Evolutionary conservation across 2,329 filamentous ascomycete genomes (phyloP).

Genomic region (Aspergillus pseudoterreus): DNA sequence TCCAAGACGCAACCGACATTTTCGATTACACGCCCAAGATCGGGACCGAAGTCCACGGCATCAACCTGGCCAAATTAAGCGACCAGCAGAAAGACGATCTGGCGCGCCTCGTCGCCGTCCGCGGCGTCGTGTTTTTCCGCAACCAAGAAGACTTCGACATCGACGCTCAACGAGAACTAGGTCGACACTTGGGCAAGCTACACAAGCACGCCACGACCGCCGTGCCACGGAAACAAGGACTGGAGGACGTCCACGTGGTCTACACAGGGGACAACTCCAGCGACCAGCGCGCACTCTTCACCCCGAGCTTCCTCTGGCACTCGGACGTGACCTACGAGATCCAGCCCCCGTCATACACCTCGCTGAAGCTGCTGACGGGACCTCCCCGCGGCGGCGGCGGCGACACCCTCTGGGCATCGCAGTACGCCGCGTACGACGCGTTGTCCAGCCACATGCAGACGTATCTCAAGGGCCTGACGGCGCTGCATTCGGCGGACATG

Average conservation of each 20-base stretch:
- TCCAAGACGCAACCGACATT: conserved; percentile 50
- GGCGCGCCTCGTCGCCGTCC: conserved; percentile 50
- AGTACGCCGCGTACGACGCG: conserved; percentile 57
- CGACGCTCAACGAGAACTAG: conserved; percentile 51
- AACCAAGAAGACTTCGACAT: conserved; percentile 53
- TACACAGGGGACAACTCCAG: conserved; percentile 51
- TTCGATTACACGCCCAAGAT: conserved; percentile 57
- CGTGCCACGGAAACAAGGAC: conserved; percentile 45
- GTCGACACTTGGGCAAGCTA: conserved; percentile 50
- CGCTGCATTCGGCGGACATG: conserved; percentile 53
- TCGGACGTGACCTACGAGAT: conserved; percentile 57
- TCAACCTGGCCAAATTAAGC: conserved; percentile 49
- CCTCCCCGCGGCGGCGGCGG: conserved; percentile 55
- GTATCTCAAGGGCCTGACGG: conserved; percentile 56
- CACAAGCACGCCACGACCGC: conserved; percentile 56
- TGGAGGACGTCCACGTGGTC: conserved; percentile 57
- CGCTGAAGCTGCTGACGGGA: conserved; percentile 51
- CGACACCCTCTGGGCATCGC: conserved; percentile 56
- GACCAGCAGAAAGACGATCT: conserved; percentile 54
- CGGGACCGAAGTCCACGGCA: conserved; percentile 51
- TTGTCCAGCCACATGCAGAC: conserved; percentile 55
- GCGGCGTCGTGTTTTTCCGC: conserved; percentile 58
- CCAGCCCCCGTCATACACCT: conserved; percentile 57
- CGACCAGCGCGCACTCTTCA: conserved; percentile 53
- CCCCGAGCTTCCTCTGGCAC: conserved; percentile 55